Percentiles rank a stretch among this genome's conserved stretches.
These are phyloP conservation scores for Phanerochaete carnosa DNA, from an alignment of 768 basidiomycete species.

Conservation along the genomic window DNA sequence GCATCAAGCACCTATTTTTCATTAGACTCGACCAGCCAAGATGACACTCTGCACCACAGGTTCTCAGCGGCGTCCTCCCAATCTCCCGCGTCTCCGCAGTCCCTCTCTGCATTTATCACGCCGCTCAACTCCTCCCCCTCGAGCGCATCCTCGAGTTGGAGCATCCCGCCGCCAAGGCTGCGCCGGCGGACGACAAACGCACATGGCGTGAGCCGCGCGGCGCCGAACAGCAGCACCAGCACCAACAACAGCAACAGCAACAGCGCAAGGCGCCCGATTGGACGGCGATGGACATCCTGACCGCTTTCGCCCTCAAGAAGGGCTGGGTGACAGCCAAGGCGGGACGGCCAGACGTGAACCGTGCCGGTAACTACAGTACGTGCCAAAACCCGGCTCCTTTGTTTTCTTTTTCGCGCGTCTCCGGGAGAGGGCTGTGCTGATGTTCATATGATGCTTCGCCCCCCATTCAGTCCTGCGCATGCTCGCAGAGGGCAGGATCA, in stretches of 20 bases:
- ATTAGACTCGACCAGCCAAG: not conserved
- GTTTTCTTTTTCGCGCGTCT: not conserved
- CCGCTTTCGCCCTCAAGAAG: conserved; percentile 70
- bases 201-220: conserved; percentile 60
- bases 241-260: not conserved
- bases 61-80: conserved; percentile 66
- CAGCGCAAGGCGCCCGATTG: conserved; percentile 37
- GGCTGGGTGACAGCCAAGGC: conserved; percentile 91
- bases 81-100: conserved; percentile 84
- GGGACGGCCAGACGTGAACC: conserved; percentile 82
- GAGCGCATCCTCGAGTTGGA: conserved; percentile 64
- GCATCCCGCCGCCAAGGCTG: conserved; percentile 40
- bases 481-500: conserved; percentile 77
- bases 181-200: conserved; percentile 57
- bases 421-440: not conserved
- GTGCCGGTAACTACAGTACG: conserved; percentile 88
- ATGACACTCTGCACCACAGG: conserved; percentile 33
- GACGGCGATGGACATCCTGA: conserved; percentile 87
- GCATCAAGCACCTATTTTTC: conserved; percentile 6
- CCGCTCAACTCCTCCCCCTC: conserved; percentile 67
- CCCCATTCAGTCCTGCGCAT: conserved; percentile 84
- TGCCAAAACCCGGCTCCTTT: conserved; percentile 14
- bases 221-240: conserved; percentile 6
- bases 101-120: conserved; percentile 76
- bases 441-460: not conserved